Evolutionary conservation across 257 asterid species (phyloP), one percentile per base, ranked within the genome.

Genomic region (Thymus mandschuricus): DNA sequence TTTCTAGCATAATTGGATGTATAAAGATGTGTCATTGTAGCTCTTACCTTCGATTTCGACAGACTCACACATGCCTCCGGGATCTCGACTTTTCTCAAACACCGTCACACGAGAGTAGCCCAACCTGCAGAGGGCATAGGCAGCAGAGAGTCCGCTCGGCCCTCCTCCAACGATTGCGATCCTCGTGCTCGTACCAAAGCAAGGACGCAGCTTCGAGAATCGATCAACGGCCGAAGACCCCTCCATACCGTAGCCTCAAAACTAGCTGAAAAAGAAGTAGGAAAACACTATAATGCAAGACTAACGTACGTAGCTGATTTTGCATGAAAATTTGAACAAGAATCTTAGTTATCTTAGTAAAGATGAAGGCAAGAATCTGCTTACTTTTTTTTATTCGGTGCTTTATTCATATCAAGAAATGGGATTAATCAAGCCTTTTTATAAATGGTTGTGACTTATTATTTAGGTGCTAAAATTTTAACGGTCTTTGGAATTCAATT

Each of bases 21-120:
- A 38, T 38, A 44, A 7, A 10, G 11, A 44, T 44, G 49, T 44
- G 49, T 44, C 9, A 44, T 44, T 44, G 49, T 1, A 44, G 13
- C 3, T 5, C 27, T 12, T 76, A 89, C 91, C 93, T 79, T 87
- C 79, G 52, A 89, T 76, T 15, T 87, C 84, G 56, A 76, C 75
- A 13, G 96, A 87, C 65, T 89, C 96, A 34, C 93, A 89, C 93
- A 89, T 85, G 55, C 96, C 96, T 0, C 93, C 90, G 13, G 86
- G 89, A 12, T 73, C 73, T 44, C 45, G 74, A 70, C 76, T 72
- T 54, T 85, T 89, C 79, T 89, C 96, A 28, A 87, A 49, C 33
- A 87, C 76, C 1, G 93, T 85, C 27, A 85, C 84, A 76, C 82
- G 58, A 2, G 66, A 57, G 72, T 85, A 89, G 31, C 93, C 93